Percentiles rank a stretch among this genome's conserved stretches.
Evolutionary conservation across 139 green algal genomes (phyloP).

Genomic region (Micractinium conductrix): DNA sequence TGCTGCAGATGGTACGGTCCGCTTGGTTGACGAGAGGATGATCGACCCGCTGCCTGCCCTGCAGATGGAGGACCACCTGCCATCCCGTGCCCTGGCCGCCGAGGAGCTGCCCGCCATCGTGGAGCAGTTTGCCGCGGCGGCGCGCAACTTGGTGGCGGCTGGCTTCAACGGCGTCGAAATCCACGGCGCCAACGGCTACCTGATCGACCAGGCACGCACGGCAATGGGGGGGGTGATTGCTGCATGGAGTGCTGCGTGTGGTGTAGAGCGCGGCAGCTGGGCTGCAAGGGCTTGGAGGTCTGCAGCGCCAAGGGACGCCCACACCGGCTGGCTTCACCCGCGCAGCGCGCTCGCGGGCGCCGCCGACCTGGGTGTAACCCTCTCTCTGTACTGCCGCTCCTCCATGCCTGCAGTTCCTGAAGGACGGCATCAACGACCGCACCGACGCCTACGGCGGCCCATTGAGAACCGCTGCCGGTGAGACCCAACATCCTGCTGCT

Average conservation of each 20-base stretch:
- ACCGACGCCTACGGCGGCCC: conserved; percentile 52
- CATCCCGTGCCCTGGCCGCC: conserved; percentile 45
- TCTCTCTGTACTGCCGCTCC: no score
- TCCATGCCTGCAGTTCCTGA: conserved; percentile 80
- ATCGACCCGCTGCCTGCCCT: no score
- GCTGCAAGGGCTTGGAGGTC: no score
- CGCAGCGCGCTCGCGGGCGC: no score
- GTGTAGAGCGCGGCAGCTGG: no score
- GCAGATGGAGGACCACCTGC: neutral
- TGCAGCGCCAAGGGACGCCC: no score
- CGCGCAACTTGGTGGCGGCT: conserved; percentile 61
- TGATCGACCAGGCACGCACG: conserved; percentile 68
- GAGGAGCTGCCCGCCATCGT: conserved; percentile 61
- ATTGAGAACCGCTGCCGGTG: conserved; percentile 54
- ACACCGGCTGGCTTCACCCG: no score
- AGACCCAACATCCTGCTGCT: no score
- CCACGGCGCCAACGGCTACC: conserved; percentile 79
- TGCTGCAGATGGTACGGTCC: no score
- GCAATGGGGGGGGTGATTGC: no score
- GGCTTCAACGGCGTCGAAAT: conserved; percentile 84
- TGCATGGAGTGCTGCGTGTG: neutral
- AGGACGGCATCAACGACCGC: conserved; percentile 50
- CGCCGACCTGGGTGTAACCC: no score
- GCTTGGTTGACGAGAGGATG: no score
- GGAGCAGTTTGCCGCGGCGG: conserved; percentile 52